Conservation (phyloP, 805 yeast genomes). For the Cyberlindnera nakhonratchasimensis region DNA sequence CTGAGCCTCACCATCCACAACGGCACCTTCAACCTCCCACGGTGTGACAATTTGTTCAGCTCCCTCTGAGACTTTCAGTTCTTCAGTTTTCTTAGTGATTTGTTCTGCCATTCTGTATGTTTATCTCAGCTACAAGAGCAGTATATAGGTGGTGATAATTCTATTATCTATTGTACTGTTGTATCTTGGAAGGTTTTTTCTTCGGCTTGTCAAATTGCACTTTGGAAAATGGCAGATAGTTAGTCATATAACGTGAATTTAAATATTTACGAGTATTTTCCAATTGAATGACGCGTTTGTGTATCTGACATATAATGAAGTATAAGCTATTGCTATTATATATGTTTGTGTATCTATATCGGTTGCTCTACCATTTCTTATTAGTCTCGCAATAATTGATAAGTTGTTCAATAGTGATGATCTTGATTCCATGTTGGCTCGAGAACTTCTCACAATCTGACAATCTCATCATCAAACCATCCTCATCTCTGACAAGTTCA, state of each 20-base stretch:
- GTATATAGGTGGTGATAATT: no score
- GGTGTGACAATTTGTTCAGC: slow-evolving; percentile 60
- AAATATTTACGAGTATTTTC: not conserved
- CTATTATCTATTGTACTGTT: no score
- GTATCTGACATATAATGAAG: no score
- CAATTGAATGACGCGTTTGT: no score
- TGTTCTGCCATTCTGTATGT: slow-evolving; percentile 11
- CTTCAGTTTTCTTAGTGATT: slow-evolving; percentile 12
- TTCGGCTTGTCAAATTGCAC: no score
- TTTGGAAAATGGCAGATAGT: not conserved
- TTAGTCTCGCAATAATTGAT: slow-evolving; percentile 45
- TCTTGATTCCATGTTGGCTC: slow-evolving; percentile 54
- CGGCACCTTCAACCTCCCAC: slow-evolving; percentile 99
- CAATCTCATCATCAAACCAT: slow-evolving; percentile 93
- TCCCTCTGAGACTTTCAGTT: slow-evolving; percentile 7
- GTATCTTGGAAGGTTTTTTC: no score
- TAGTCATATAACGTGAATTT: no score
- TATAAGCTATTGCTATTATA: not conserved
- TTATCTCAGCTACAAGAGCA: no score
- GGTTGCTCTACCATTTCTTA: slow-evolving; percentile 10
- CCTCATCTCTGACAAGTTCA: slow-evolving; percentile 88
- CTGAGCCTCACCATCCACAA: slow-evolving; percentile 89
- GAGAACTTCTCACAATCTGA: slow-evolving; percentile 79
- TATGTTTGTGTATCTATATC: no score
- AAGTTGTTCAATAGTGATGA: slow-evolving; percentile 76